Conservation (phyloP, 108 stramenopile genomes). For the Cyclostephanos tholiformis region DNA sequence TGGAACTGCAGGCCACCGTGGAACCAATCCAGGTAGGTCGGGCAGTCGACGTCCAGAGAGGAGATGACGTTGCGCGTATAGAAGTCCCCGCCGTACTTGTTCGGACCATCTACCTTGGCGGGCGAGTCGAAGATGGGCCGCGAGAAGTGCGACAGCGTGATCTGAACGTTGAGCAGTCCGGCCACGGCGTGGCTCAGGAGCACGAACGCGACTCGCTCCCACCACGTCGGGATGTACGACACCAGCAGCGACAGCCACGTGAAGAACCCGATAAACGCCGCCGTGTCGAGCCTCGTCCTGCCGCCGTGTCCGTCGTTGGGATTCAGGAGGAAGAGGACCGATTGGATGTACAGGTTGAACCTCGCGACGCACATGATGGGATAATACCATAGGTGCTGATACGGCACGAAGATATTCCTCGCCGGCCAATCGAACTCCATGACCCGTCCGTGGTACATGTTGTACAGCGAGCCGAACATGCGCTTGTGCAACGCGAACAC, state of each 20-base stretch:
- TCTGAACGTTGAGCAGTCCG: conserved; percentile 87
- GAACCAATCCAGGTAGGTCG: conserved; percentile 87
- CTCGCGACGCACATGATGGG: conserved; percentile 88
- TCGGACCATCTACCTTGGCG: conserved; percentile 15
- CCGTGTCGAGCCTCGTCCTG: conserved; percentile 56
- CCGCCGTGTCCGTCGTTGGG: conserved; percentile 42
- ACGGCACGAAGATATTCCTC: conserved; percentile 66
- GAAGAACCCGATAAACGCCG: conserved; percentile 62
- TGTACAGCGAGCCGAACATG: conserved; percentile 61
- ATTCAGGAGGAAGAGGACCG: conserved; percentile 46
- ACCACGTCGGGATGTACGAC: conserved; percentile 50
- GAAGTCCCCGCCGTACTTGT: conserved; percentile 55
- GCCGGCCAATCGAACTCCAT: conserved; percentile 70
- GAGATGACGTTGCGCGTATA: conserved; percentile 63
- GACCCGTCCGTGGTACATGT: conserved; percentile 73
- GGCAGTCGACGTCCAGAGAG: conserved; percentile 83
- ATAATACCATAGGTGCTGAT: conserved; percentile 89
- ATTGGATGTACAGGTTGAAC: conserved; percentile 86
- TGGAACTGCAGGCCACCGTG: conserved; percentile 95
- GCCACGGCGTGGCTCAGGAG: conserved; percentile 82
- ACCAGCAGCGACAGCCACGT: conserved; percentile 58
- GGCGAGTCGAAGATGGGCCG: conserved; percentile 58
- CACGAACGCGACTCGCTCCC: conserved; percentile 60
- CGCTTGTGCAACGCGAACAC: conserved; percentile 75
- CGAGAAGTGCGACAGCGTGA: conserved; percentile 79